phyloP scores from a whole-genome alignment of 495 filamentous ascomycete species.

The Neurospora pannonica region DNA sequence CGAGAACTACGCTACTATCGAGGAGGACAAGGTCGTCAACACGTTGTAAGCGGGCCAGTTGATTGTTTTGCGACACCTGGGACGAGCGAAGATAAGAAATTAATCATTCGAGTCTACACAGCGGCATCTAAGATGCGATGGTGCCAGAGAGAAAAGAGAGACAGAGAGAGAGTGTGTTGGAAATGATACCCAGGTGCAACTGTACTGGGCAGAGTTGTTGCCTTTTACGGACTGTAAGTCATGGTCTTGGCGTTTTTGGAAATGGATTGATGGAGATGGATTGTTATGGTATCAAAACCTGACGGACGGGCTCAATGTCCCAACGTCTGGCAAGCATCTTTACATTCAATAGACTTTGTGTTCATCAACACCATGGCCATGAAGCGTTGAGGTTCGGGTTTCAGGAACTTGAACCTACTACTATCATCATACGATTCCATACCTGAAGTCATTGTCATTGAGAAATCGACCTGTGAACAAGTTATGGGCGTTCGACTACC shows the following conservation, averaged over 20 bases:
- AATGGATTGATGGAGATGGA: not conserved
- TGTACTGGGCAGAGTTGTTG: not conserved
- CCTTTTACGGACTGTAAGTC: not conserved
- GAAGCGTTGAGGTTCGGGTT: not conserved
- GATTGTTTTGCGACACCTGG: not conserved
- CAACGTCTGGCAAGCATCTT: not conserved
- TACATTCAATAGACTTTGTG: not conserved
- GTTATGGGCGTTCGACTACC: not conserved
- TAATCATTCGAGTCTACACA: not conserved
- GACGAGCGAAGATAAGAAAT: not conserved
- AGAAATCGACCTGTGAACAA: not conserved
- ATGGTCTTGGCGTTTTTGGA: not conserved
- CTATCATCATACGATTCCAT: not conserved
- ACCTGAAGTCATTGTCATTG: not conserved
- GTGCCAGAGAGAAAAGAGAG: not conserved
- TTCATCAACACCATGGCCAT: not conserved
- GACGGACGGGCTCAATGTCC: not conserved
- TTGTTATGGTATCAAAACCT: not conserved
- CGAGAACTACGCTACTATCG: constrained; percentile 57
- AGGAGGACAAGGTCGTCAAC: constrained; percentile 61
- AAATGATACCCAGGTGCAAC: not conserved
- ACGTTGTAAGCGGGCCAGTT: constrained; percentile 3
- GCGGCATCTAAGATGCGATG: not conserved
- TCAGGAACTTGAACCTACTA: not conserved
- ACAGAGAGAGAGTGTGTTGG: not conserved